These are phyloP conservation scores for Ganoderma leucocontextum DNA, from an alignment of 1,284 basidiomycete genomes.

Conservation along the genomic window DNA sequence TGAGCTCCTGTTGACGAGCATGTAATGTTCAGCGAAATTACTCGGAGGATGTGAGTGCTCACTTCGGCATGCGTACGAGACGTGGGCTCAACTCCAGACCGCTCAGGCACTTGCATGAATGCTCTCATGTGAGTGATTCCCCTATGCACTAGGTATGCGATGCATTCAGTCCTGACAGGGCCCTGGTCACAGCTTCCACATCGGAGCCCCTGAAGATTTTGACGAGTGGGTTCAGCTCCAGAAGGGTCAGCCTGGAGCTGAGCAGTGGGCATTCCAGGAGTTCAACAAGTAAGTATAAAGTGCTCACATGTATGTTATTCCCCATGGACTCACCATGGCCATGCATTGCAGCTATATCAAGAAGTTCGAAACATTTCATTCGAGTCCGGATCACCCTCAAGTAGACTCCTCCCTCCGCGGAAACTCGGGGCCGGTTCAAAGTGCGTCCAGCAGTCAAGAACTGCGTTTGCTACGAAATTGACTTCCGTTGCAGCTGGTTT, in stretches of 20 bases:
- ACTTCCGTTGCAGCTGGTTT: constrained; percentile 38
- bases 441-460: constrained; percentile 26
- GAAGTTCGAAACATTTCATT: constrained; percentile 66
- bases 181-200: constrained; percentile 60
- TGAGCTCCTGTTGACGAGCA: not conserved
- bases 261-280: constrained; percentile 69
- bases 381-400: constrained; percentile 52
- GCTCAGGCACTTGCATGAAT: constrained; percentile 60
- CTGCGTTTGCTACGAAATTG: not conserved
- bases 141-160: no score
- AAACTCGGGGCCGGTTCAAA: constrained; percentile 56
- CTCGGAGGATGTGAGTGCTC: constrained; percentile 11
- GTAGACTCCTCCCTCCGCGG: constrained; percentile 56
- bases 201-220: constrained; percentile 72
- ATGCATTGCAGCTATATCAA: constrained; percentile 57
- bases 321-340: not conserved
- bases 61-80: not conserved
- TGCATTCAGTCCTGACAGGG: not conserved
- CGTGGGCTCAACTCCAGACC: not conserved
- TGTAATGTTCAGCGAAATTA: constrained; percentile 48
- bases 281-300: constrained; percentile 51
- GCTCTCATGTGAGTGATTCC: constrained; percentile 55
- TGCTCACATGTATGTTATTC: not conserved
- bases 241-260: constrained; percentile 54
- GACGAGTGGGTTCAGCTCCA: constrained; percentile 69